Evolutionary conservation across 176 grass and related monocot genomes (phyloP), one percentile per base, ranked within the genome.

Genomic region (Cenchrus purpureus): DNA sequence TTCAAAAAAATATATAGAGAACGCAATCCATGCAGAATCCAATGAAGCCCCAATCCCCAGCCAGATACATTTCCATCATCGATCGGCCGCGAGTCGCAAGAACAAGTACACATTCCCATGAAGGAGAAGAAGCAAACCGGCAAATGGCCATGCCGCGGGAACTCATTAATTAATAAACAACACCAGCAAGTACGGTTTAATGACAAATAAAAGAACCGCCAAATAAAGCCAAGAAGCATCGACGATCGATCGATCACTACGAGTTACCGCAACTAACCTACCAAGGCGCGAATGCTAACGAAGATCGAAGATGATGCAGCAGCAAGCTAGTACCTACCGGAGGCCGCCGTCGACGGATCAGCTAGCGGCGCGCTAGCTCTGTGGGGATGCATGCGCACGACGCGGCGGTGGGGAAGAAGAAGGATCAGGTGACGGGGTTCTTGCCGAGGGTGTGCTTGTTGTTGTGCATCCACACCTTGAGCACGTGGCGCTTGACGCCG

Each of bases 391-490:
- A 16, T 60, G 82, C 70, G 76, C 45, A 40, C 45, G 45, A 6
- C 45, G 45, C 8, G 45, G 77, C 51, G 60, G 6, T 19, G 25
- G 19, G 19, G 57, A 8, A 60, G 32, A 12, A 15, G 63, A 46
- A 8, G 0, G 42, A 6, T 12, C 40, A 57, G 56, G 56, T 58
- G 68, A 6, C 43, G 46, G 89, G 92, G 88, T 94, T 97, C 89
- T 97, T 97, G 83, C 95, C 89, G 66, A 94, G 89, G 84, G 89
- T 91, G 81, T 97, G 86, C 95, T 97, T 97, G 90, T 97, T 91
- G 88, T 97, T 97, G 88, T 97, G 95, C 95, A 97, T 97, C 95
- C 95, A 97, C 3, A 97, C 95, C 90, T 97, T 97, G 84, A 97
- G 86, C 25, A 97, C 95, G 83, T 97, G 95, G 66, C 92, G 92